phyloP scores from a whole-genome alignment of 257 asterid genomes.

The Solanum verrucosum region DNA sequence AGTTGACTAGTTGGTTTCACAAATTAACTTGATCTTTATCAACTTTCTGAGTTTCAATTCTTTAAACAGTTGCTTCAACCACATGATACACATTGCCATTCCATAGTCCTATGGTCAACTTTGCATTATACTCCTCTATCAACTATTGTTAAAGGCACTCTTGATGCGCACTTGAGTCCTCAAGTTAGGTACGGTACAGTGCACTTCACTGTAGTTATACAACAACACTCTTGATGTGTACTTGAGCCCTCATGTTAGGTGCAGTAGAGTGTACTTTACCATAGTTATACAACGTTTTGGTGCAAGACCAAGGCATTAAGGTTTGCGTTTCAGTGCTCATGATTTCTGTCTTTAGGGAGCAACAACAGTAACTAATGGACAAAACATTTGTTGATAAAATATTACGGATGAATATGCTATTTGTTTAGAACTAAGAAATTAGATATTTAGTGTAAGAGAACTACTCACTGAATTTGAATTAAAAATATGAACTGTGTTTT shows the following conservation, averaged over 20 bases:
- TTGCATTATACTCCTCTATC: neutral
- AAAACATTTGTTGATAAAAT: neutral
- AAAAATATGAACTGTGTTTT: neutral
- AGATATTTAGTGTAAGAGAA: neutral
- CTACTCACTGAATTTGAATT: neutral
- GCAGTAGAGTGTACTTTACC: neutral
- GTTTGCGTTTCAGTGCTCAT: neutral
- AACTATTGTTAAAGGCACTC: neutral
- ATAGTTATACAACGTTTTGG: neutral
- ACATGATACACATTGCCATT: neutral
- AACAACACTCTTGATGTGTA: neutral
- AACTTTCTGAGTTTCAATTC: neutral
- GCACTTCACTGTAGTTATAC: neutral
- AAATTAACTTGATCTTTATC: neutral
- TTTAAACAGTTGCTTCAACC: neutral
- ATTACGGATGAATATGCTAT: neutral
- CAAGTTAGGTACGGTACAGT: neutral
- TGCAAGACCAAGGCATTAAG: neutral
- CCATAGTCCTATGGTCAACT: neutral
- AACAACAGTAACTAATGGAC: neutral
- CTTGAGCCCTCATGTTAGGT: neutral
- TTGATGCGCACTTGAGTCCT: neutral
- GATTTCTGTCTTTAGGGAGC: neutral
- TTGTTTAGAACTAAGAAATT: neutral
- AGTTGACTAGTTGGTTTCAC: neutral